A percentile compares a stretch with the other conserved stretches of the same genome.
Evolutionary conservation across 768 basidiomycete species (phyloP).

Genomic region (Russula sp.): DNA sequence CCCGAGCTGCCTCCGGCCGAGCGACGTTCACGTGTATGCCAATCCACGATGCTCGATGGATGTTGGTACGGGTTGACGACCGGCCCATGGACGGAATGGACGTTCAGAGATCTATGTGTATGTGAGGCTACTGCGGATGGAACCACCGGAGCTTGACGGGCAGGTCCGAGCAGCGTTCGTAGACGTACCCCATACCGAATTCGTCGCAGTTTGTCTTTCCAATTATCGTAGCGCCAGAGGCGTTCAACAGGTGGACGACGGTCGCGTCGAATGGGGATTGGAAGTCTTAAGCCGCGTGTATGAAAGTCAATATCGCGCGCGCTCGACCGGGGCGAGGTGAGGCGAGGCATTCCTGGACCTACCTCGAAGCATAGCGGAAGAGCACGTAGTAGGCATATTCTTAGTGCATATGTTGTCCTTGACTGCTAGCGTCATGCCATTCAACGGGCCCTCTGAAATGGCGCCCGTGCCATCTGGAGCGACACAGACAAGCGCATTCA

Average conservation of each 20-base stretch:
- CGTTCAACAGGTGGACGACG: conserved; percentile 55
- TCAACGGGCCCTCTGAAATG: conserved; percentile 27
- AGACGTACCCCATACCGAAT: conserved; percentile 90
- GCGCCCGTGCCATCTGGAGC: conserved; percentile 6
- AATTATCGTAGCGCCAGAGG: conserved; percentile 59
- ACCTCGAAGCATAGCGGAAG: conserved; percentile 70
- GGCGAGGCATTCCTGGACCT: conserved; percentile 3
- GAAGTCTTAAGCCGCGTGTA: conserved; percentile 45
- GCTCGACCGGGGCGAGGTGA: not conserved
- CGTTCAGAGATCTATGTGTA: conserved; percentile 62
- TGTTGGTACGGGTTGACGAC: conserved; percentile 67
- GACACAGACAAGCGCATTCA: conserved; percentile 51
- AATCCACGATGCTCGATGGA: conserved; percentile 19
- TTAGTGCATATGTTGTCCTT: conserved; percentile 85
- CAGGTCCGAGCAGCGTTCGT: not conserved
- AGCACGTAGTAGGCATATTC: conserved; percentile 63
- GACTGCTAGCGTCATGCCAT: conserved; percentile 51
- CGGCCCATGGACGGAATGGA: conserved; percentile 64
- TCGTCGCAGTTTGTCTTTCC: conserved; percentile 97
- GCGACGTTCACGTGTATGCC: conserved; percentile 35
- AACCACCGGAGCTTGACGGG: no score
- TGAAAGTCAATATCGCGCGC: not conserved
- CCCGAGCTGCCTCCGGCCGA: conserved; percentile 93
- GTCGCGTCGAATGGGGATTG: conserved; percentile 82
- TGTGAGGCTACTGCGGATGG: not conserved